Base-by-base conservation (phyloP, 768 basidiomycete genomes). In the Kwoniella sp. region DNA sequence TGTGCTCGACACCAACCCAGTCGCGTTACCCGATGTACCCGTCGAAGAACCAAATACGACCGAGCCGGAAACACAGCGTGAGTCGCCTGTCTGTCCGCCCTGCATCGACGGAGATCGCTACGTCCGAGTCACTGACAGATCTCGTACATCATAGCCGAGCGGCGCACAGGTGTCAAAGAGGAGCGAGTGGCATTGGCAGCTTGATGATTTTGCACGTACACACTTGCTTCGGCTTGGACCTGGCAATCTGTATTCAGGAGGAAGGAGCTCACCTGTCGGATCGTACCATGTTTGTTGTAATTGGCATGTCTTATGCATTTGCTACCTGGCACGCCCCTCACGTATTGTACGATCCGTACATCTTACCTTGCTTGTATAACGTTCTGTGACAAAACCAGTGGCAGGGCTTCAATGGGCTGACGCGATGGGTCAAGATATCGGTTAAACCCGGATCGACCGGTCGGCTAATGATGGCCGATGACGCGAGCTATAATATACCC, bases 21-120 rank as follows among this genome's bases (percentile, higher is more conserved):
- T 77, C 31, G 45, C 58, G n/a, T 50, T 77, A 30, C 76, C 76
- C 9, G 55, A 68, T 8, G 76, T 65, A 0, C 73, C 76, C 0
- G 65, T 68, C 26, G 68, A 73, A 56, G 76, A 71, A 52, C 76
- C 76, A 1, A 57, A 55, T 13, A 67, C 67, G 11, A 62, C 34
- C 7, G 55, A 70, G 37, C 55, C 60, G 28, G 48, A 26, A 22
- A 11, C 37, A 29, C 52, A 55, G 52, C 22, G 45, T 47, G 38
- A 45, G 50, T 60, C 8, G 13, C 17, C 41, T 9, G 15, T 45
- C 41, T 45, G 11, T 45, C 17, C 41, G 20, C 4, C 3, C 41
- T 45, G 11, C 20, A 45, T 20, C 3, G 11, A 45, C 41, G 3
- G 11, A 45, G 20, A 45, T 45, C 11, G 20, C 41, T 11, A 45